Evolutionary conservation across 768 basidiomycete genomes (phyloP).

Genomic region (Rhodotorula kratochvilovae): DNA sequence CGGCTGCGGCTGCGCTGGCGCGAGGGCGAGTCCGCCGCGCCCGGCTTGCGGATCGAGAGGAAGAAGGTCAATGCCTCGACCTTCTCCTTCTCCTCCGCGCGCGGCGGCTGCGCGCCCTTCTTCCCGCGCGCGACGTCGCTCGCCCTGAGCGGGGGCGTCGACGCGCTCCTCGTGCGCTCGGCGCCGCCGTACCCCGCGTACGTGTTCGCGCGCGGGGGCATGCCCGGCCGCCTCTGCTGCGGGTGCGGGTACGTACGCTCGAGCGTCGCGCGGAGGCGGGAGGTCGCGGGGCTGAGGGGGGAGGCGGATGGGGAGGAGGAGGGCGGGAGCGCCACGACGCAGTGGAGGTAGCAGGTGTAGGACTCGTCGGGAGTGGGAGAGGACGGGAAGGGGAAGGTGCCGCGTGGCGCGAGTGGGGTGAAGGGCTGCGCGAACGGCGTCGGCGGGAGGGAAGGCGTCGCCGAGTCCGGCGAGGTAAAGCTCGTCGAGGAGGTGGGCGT

Average conservation of each 20-base stretch:
- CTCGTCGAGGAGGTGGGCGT: background rate
- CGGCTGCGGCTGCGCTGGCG: too few species aligned
- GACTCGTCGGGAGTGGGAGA: conserved; percentile 5
- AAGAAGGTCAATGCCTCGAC: conserved; percentile 32
- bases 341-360: conserved; percentile 28
- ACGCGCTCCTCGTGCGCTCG: background rate
- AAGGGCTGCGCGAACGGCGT: conserved; percentile 9
- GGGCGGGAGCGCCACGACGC: conserved; percentile 23
- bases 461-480: background rate
- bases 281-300: background rate
- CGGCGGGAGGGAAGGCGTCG: conserved; percentile 11
- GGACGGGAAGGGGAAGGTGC: background rate
- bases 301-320: background rate
- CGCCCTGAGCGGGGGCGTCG: conserved; percentile 7
- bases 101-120: background rate
- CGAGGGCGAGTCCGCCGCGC: background rate
- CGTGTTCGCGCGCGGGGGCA: conserved; percentile 2
- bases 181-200: background rate
- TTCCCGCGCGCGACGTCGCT: background rate
- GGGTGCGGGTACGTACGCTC: background rate
- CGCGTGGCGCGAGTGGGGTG: background rate
- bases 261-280: conserved; percentile 31
- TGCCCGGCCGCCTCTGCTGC: background rate
- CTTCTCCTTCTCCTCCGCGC: conserved; percentile 10
- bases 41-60: conserved; percentile 31